Conservation (phyloP, 768 basidiomycete species). For the Lentinula sp. region DNA sequence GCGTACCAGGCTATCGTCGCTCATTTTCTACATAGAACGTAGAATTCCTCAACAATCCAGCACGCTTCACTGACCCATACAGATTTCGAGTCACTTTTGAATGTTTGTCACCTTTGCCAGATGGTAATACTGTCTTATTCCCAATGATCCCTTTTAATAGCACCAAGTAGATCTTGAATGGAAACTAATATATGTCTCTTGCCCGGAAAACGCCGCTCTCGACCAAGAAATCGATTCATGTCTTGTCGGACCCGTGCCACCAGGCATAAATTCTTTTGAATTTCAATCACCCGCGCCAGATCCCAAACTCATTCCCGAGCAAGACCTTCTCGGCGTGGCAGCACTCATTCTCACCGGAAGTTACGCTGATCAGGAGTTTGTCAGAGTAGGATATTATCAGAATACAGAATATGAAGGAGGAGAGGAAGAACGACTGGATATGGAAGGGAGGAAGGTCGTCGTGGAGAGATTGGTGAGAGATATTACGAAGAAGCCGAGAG, state of each 20-base stretch:
- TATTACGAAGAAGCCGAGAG: constrained; percentile 86
- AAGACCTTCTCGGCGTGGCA: constrained; percentile 93
- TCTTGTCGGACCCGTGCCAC: constrained; percentile 93
- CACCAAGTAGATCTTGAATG: constrained; percentile 84
- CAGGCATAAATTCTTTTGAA: constrained; percentile 96
- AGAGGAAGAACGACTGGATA: constrained; percentile 84
- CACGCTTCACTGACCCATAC: constrained; percentile 86
- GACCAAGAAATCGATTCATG: constrained; percentile 98
- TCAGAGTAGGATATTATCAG: constrained; percentile 99
- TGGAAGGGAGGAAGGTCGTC: constrained; percentile 58
- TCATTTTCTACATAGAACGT: constrained; percentile 52
- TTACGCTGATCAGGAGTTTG: constrained; percentile 96
- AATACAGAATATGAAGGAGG: constrained; percentile 87
- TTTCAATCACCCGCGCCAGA: constrained; percentile 87
- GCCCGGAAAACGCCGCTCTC: constrained; percentile 82
- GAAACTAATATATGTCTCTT: constrained; percentile 95
- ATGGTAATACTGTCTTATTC: constrained; percentile 45
- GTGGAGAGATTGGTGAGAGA: constrained; percentile 82
- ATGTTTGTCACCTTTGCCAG: constrained; percentile 85
- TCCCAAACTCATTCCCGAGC: constrained; percentile 75
- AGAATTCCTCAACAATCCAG: constrained; percentile 90
- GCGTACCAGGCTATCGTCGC: background rate
- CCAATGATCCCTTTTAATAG: background rate
- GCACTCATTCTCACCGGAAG: constrained; percentile 96
- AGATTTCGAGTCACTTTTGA: constrained; percentile 95